Evolutionary conservation across 2,329 filamentous ascomycete genomes (phyloP), one percentile per base, ranked within the genome.

Genomic region (Colletotrichum sp.): DNA sequence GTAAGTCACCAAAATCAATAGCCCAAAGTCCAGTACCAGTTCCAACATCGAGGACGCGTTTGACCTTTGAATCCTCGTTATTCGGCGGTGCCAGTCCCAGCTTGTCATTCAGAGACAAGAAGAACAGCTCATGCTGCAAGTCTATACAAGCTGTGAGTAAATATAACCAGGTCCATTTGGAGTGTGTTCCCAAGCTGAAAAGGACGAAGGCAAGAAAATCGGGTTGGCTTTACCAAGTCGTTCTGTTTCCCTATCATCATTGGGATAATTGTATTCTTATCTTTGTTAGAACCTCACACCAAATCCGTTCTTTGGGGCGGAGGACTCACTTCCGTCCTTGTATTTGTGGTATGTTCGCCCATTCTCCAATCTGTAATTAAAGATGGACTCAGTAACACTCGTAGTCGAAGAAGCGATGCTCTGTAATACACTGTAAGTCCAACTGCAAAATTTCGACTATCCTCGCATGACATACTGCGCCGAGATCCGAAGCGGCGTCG

Each of bases 1-100:
- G 43, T 7, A 15, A 5, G 30, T 52, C 55, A 78, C 80, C 87
- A 77, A 88, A 85, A 65, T 89, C 87, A 9, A 89, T 85, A 5
- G 84, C 83, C 85, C 85, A 87, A 9, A 83, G 79, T n/a, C 87
- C 87, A 6, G 87, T 89, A 0, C 88, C 88, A 2, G 87, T 88
- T 18, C 88, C 87, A 39, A 88, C 78, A 79, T 90, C 88, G 3
- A 90, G 81, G 12, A 86, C 80, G 16, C 75, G 77, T 1, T 67
- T 68, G 25, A 64, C 28, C 32, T 74, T 66, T 1, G 74, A 48
- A 8, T 70, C 67, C 2, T 71, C 61, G 6, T 70, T 36, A 25
- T 75, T 70, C 7, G 67, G 65, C 30, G 78, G 75, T 36, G 79
- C 76, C 22, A 80, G 52, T 10, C 79, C 68, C 34, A 81, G 78